These are phyloP conservation scores for Naganishia randhawae DNA, from an alignment of 768 basidiomycete species.

Conservation along the genomic window DNA sequence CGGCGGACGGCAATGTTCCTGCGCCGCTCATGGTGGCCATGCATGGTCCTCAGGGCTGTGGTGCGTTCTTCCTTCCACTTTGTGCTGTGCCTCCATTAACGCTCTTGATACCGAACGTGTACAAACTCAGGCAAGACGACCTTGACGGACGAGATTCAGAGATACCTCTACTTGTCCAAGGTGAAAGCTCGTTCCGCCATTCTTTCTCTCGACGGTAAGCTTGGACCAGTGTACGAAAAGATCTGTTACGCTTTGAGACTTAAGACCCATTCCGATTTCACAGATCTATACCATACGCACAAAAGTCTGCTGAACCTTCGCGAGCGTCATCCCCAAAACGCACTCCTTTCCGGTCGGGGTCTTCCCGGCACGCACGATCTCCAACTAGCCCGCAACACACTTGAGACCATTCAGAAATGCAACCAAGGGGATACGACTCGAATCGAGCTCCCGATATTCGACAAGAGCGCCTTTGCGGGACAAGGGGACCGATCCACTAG, in stretches of 20 bases:
- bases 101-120: not conserved
- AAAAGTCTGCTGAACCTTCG: conserved; percentile 16
- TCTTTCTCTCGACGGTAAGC: conserved; percentile 21
- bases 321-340: conserved; percentile 23
- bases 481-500: conserved; percentile 68
- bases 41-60: conserved; percentile 21
- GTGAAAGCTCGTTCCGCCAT: conserved; percentile 12
- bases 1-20: not conserved
- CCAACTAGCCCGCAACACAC: not conserved
- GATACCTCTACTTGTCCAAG: not conserved
- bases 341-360: conserved; percentile 34
- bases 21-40: conserved; percentile 17
- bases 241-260: not conserved
- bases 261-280: not conserved
- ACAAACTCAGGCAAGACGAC: conserved; percentile 13
- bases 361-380: conserved; percentile 38
- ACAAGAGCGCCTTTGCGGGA: conserved; percentile 76
- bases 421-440: not conserved
- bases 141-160: conserved; percentile 16
- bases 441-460: conserved; percentile 43
- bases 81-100: not conserved
- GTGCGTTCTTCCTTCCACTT: not conserved
- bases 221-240: not conserved
- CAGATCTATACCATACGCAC: conserved; percentile 34
- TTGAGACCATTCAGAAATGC: not conserved